Evolutionary conservation across 2,329 filamentous ascomycete genomes (phyloP).

Genomic region (Dryadomyces quercivorus): DNA sequence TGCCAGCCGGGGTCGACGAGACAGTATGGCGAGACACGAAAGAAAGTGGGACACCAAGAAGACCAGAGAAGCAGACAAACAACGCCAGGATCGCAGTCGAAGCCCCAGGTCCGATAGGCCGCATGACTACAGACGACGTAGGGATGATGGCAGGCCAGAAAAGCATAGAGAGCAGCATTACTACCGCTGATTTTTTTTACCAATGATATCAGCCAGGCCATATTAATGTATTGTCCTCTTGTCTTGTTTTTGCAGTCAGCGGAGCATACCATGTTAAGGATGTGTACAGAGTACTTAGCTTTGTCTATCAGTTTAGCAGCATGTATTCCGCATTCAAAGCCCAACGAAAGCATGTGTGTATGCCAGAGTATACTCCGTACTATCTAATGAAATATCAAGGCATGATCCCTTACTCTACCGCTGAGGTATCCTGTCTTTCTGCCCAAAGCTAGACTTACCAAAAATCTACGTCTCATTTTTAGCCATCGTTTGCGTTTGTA

Average conservation of each 20-base stretch:
- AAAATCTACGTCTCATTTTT: background rate
- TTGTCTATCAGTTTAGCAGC: too few relatives aligned
- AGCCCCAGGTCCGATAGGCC: slow-evolving; percentile 15
- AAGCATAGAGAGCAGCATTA: background rate
- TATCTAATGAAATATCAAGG: background rate
- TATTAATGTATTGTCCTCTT: background rate
- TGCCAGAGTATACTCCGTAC: background rate
- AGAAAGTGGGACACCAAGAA: slow-evolving; percentile 9
- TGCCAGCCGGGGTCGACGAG: slow-evolving; percentile 5
- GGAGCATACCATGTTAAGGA: background rate
- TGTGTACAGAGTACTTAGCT: too few relatives aligned
- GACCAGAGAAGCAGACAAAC: background rate
- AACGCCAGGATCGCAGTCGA: slow-evolving; percentile 4
- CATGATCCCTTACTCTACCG: background rate
- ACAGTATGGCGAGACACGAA: slow-evolving; percentile 2
- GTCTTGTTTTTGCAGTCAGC: background rate
- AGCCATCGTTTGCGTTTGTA: background rate
- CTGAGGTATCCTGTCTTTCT: background rate
- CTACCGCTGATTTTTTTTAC: background rate
- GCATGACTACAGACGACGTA: slow-evolving; percentile 9
- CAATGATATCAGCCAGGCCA: background rate
- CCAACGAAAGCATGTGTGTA: too few relatives aligned
- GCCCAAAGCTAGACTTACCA: background rate
- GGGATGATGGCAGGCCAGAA: background rate
- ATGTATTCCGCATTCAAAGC: too few relatives aligned